Percentiles rank a stretch among this genome's conserved stretches.
These are phyloP conservation scores for Adansonia grandidieri DNA, from an alignment of 441 rosid species.

Conservation along the genomic window DNA sequence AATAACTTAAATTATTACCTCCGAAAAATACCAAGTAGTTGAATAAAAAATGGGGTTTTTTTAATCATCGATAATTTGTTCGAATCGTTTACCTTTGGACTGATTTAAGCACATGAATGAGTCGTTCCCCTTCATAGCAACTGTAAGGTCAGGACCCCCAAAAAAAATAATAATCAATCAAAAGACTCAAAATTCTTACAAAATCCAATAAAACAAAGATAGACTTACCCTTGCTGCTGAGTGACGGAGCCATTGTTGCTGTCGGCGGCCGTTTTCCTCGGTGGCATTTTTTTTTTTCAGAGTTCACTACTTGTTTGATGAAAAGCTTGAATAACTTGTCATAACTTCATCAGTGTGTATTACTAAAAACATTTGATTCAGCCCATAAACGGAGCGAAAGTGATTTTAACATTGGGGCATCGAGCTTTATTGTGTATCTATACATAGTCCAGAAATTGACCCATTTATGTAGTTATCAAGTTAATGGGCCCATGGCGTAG, in stretches of 20 bases:
- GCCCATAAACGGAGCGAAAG: not conserved
- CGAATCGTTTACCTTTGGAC: constrained; percentile 51
- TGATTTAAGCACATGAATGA: constrained; percentile 56
- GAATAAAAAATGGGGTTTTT: not conserved
- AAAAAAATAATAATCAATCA: not conserved
- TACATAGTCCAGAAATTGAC: not conserved
- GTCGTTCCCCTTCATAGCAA: constrained; percentile 67
- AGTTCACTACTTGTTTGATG: constrained; percentile 11
- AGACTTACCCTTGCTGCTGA: constrained; percentile 39
- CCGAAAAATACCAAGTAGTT: not conserved
- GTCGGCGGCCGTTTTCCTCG: constrained; percentile 29
- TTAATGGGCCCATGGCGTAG: not conserved
- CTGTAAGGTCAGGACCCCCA: constrained; percentile 32
- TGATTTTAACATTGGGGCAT: not conserved
- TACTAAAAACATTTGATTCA: not conserved
- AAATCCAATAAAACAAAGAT: not conserved
- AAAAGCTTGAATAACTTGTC: not conserved
- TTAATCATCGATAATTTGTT: constrained; percentile 10
- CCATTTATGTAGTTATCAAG: not conserved
- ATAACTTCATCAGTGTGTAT: no score
- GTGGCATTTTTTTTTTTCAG: constrained; percentile 17
- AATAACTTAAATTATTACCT: not conserved
- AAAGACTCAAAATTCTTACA: not conserved
- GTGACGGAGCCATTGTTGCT: constrained; percentile 26
- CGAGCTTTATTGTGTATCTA: not conserved